phyloP scores from a whole-genome alignment of 768 basidiomycete genomes.

The Pleurotus tuoliensis region DNA sequence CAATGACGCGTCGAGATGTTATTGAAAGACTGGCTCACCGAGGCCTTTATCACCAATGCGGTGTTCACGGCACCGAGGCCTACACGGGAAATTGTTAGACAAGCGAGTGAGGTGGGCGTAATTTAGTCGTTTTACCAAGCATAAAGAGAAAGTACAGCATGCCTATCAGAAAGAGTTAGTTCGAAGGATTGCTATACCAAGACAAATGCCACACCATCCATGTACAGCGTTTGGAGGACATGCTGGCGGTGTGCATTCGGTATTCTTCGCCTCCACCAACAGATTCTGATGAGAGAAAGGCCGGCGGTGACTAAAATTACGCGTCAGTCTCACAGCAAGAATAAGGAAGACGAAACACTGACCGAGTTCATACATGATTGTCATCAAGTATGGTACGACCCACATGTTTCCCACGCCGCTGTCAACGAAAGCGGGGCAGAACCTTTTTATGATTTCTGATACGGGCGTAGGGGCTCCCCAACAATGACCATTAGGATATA shows the following conservation, averaged over 20 bases:
- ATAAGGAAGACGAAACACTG: not conserved
- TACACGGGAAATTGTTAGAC: not conserved
- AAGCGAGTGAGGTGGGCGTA: too few relatives aligned
- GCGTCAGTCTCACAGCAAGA: not conserved
- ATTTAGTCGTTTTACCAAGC: not conserved
- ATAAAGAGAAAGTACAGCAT: constrained; percentile 5
- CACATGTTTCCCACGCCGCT: constrained; percentile 4
- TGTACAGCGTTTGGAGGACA: constrained; percentile 1
- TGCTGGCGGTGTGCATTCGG: not conserved
- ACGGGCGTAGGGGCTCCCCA: not conserved
- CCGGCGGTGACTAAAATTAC: not conserved
- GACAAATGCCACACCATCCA: not conserved
- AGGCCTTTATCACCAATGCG: constrained; percentile 3
- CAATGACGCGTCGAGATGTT: too few relatives aligned
- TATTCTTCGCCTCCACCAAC: constrained; percentile 3
- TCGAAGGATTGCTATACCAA: not conserved
- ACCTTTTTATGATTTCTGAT: not conserved
- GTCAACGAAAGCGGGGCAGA: not conserved
- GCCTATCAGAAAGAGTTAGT: not conserved
- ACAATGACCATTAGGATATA: not conserved
- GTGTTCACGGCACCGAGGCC: constrained; percentile 4
- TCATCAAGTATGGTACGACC: not conserved
- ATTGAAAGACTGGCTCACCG: not conserved
- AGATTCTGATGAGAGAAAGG: constrained; percentile 5
- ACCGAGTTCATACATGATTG: constrained; percentile 2